These are phyloP conservation scores for Prosopis cineraria DNA, from an alignment of 306 rosid species.

Conservation along the genomic window DNA sequence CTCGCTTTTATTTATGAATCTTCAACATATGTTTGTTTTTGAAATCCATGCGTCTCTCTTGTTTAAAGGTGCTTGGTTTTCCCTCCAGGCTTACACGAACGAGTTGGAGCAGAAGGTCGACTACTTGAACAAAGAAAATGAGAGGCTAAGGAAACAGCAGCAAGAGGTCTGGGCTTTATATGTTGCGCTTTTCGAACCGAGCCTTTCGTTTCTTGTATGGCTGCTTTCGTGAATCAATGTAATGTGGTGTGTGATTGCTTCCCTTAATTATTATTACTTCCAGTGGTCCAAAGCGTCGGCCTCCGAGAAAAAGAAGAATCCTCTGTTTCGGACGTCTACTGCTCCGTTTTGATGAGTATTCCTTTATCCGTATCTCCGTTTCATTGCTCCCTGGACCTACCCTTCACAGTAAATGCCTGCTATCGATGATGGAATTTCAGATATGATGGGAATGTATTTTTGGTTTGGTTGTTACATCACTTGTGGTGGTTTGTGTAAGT, in stretches of 20 bases:
- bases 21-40: background rate
- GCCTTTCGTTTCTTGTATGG: background rate
- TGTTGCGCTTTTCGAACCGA: background rate
- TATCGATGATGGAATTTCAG: conserved; percentile 26
- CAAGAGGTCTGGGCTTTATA: conserved; percentile 47
- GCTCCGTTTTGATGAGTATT: conserved; percentile 68
- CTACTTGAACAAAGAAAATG: conserved; percentile 63
- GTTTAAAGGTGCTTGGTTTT: background rate
- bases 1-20: background rate
- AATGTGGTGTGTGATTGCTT: background rate
- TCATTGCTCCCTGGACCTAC: background rate
- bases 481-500: conserved; percentile 25
- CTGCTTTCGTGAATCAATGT: background rate
- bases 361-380: background rate
- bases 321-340: conserved; percentile 66
- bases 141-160: conserved; percentile 62
- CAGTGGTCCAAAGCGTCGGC: conserved; percentile 55
- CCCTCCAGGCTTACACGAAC: conserved; percentile 76
- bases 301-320: conserved; percentile 49
- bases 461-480: conserved; percentile 11
- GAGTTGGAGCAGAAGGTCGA: conserved; percentile 72
- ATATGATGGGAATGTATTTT: background rate
- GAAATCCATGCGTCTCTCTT: background rate
- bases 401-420: conserved; percentile 25
- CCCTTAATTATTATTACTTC: background rate